Conservation (phyloP, 257 asterid species). For the Catharanthus roseus region DNA sequence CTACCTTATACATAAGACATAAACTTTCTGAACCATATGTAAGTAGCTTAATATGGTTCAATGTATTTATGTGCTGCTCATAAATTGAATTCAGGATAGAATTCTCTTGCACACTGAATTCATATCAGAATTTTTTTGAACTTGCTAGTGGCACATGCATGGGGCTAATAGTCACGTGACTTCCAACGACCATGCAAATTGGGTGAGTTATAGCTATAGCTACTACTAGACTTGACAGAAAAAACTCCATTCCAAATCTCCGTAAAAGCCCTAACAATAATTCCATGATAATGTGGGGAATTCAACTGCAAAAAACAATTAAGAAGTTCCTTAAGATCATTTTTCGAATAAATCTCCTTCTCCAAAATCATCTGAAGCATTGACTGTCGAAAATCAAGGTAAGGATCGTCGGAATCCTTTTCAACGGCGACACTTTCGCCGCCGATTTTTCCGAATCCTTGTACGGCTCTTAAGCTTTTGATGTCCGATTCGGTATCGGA, state of each 20-base stretch:
- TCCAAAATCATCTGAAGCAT: slow-evolving; percentile 94
- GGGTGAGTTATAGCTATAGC: slow-evolving; percentile 18
- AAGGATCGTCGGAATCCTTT: slow-evolving; percentile 87
- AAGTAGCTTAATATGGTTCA: too few relatives aligned
- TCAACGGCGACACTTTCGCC: slow-evolving; percentile 75
- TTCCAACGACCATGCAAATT: slow-evolving; percentile 24
- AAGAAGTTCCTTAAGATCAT: slow-evolving; percentile 65
- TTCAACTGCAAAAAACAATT: slow-evolving; percentile 84
- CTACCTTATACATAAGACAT: too few relatives aligned
- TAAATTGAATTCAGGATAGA: too few relatives aligned
- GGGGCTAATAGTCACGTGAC: slow-evolving; percentile 41
- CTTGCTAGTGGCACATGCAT: slow-evolving; percentile 31
- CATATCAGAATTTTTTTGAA: too few relatives aligned
- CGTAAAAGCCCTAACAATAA: slow-evolving; percentile 70
- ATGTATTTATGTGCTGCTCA: too few relatives aligned
- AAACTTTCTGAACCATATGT: too few relatives aligned
- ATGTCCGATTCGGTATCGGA: slow-evolving; percentile 36
- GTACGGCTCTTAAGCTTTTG: slow-evolving; percentile 51
- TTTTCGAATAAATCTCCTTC: slow-evolving; percentile 60
- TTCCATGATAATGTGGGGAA: slow-evolving; percentile 73
- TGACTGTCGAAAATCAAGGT: slow-evolving; percentile 75
- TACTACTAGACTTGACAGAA: slow-evolving; percentile 19
- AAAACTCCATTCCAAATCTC: slow-evolving; percentile 85
- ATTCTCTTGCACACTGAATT: too few relatives aligned
- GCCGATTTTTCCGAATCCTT: slow-evolving; percentile 61